A percentile compares a stretch with the other conserved stretches of the same genome.
phyloP scores from a whole-genome alignment of 2,329 filamentous ascomycete species.

The Diaporthe sp. region DNA sequence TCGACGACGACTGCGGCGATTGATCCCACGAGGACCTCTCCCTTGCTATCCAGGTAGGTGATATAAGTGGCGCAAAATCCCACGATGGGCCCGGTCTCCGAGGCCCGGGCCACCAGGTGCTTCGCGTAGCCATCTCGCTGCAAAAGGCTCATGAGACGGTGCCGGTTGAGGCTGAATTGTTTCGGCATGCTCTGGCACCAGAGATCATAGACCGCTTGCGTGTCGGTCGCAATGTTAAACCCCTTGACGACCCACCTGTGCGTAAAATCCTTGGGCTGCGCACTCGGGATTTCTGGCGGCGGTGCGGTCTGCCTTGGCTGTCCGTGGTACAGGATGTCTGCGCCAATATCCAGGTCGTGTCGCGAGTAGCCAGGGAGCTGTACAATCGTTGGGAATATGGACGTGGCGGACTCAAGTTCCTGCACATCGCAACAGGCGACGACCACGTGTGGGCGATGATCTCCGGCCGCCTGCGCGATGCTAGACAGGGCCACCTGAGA shows the following conservation, averaged over 20 bases:
- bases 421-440: slow-evolving; percentile 64
- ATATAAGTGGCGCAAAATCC: slow-evolving; percentile 74
- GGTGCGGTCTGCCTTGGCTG: slow-evolving; percentile 44
- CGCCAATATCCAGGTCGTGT: slow-evolving; percentile 62
- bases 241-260: slow-evolving; percentile 58
- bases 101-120: slow-evolving; percentile 69
- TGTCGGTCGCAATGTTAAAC: slow-evolving; percentile 57
- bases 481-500: slow-evolving; percentile 68
- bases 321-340: slow-evolving; percentile 62
- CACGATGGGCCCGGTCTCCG: slow-evolving; percentile 57
- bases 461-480: slow-evolving; percentile 57
- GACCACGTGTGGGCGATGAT: slow-evolving; percentile 64
- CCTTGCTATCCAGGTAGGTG: slow-evolving; percentile 67
- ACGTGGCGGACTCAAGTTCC: slow-evolving; percentile 54
- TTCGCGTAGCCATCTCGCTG: slow-evolving; percentile 68
- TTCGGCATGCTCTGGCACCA: slow-evolving; percentile 62
- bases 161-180: slow-evolving; percentile 60
- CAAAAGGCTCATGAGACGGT: slow-evolving; percentile 61
- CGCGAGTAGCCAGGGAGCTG: slow-evolving; percentile 63
- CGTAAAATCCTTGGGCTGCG: slow-evolving; percentile 49
- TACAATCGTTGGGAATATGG: slow-evolving; percentile 65
- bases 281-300: slow-evolving; percentile 42
- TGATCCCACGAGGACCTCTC: slow-evolving; percentile 67
- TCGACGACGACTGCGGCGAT: slow-evolving; percentile 68
- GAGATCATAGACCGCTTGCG: slow-evolving; percentile 58